A percentile compares a stretch with the other conserved stretches of the same genome.
Conservation (phyloP, 1,139 yeast species). For the Saccharomyces uvarum region DNA sequence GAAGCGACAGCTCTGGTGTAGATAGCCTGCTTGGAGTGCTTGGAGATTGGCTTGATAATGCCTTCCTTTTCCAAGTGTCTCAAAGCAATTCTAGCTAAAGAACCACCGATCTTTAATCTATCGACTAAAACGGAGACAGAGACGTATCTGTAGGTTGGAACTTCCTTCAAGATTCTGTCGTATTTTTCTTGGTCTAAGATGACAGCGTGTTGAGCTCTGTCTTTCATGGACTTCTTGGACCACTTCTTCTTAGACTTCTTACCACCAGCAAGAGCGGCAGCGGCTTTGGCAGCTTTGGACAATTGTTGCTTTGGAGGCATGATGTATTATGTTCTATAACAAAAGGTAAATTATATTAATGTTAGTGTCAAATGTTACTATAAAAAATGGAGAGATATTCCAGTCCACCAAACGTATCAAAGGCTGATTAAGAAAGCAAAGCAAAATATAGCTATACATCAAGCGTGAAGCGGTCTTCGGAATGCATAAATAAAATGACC, state of each 20-base stretch:
- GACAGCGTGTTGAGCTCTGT: conserved; percentile 98
- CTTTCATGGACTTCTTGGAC: conserved; percentile 99
- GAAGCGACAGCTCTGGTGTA: conserved; percentile 75
- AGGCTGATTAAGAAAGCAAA: too few species aligned
- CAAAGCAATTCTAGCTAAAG: conserved; percentile 96
- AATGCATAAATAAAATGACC: background rate
- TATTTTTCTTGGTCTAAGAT: conserved; percentile 95
- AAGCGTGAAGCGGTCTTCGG: background rate
- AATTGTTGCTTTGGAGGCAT: conserved; percentile 99
- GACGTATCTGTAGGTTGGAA: conserved; percentile 97
- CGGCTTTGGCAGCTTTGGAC: conserved; percentile 99
- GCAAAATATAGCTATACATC: background rate
- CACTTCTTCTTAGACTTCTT: conserved; percentile 99
- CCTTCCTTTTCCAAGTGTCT: conserved; percentile 94
- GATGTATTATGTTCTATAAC: conserved; percentile 31
- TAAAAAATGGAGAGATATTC: conserved; percentile 4
- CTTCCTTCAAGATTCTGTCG: conserved; percentile 99
- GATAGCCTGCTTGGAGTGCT: conserved; percentile 95
- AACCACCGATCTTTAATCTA: conserved; percentile 99
- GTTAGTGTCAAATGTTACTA: background rate
- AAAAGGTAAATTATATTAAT: background rate
- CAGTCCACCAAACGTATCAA: background rate
- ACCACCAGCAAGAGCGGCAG: conserved; percentile 99
- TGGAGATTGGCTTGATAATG: conserved; percentile 86
- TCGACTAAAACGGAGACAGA: conserved; percentile 97